Base-by-base conservation (phyloP, 257 asterid genomes). In the Marsdenia floribunda region DNA sequence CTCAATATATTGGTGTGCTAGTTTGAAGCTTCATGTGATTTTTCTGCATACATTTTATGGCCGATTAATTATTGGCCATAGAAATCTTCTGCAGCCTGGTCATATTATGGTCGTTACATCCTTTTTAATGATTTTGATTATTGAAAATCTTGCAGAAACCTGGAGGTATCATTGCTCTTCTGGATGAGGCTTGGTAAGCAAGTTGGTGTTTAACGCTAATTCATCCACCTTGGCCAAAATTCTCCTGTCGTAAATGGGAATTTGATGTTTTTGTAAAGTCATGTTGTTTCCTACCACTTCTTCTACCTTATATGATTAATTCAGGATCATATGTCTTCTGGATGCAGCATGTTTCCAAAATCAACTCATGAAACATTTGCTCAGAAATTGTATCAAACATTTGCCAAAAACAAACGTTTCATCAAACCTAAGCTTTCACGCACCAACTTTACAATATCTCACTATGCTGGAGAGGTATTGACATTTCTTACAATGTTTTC, bases 321-420 rank as follows among this genome's bases (percentile, higher is more conserved):
- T 72, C 70, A 61, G 74, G 26, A 68, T 79, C 38, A 64, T 61
- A 52, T 66, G 58, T 66, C 76, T 83, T 53, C 79, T 77, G 77
- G 72, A 77, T 71, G 90, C 96, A 95, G 99, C 81, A 95, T 95
- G 99, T 95, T 95, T 80, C 99, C 99, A 74, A 92, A 91, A 90
- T 95, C 99, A 37, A 95, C 98, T 49, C 99, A 95, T 79, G 99
- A 95, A 84, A 95, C 99, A 83, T 95, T 95, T 89, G 96, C 99
- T 78, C 99, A 95, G 87, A 95, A 95, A 88, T 73, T 95, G 88
- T 95, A 95, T 82, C 99, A 95, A 82, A 95, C 99, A 82, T 88
- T 89, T 76, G 55, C 88, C 33, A 95, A 92, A 86, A 82, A 92
- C 82, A 92, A 95, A 79, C 98, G 99, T 71, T 95, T 95, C 89